A percentile compares a stretch with the other conserved stretches of the same genome.
phyloP scores from a whole-genome alignment of 2,329 filamentous ascomycete species.

The Trichoderma semiorbis region DNA sequence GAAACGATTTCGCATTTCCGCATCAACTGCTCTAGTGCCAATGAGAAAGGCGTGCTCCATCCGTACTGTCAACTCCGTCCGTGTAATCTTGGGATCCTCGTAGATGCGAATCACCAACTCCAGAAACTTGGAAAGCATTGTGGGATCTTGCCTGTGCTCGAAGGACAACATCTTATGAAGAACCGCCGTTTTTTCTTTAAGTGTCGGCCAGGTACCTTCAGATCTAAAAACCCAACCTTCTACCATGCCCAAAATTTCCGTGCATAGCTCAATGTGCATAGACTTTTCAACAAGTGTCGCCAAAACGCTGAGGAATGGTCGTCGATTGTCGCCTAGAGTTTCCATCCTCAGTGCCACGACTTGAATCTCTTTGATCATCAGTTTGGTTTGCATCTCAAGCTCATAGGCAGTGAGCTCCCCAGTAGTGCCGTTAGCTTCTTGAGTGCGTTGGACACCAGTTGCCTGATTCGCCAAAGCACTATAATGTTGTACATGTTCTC shows the following conservation, averaged over 20 bases:
- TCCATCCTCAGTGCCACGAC: conserved; percentile 91
- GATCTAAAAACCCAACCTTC: conserved; percentile 95
- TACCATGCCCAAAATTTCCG: conserved; percentile 90
- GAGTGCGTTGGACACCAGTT: conserved; percentile 42
- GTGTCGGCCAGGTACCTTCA: conserved; percentile 89
- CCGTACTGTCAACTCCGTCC: conserved; percentile 91
- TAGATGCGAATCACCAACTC: conserved; percentile 97
- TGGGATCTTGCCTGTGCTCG: conserved; percentile 77
- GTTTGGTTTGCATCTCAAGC: conserved; percentile 78
- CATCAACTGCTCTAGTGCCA: conserved; percentile 85
- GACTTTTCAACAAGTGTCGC: conserved; percentile 96
- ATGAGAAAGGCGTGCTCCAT: conserved; percentile 99
- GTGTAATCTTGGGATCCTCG: conserved; percentile 91
- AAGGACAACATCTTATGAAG: conserved; percentile 99
- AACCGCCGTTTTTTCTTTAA: conserved; percentile 98
- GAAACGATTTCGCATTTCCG: conserved; percentile 95
- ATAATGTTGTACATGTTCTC: conserved; percentile 85
- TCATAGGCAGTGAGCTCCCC: conserved; percentile 69
- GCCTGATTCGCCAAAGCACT: conserved; percentile 53
- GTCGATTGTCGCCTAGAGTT: conserved; percentile 80
- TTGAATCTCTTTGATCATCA: conserved; percentile 95
- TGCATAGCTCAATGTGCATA: conserved; percentile 78
- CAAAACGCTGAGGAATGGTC: conserved; percentile 91
- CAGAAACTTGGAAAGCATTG: conserved; percentile 86
- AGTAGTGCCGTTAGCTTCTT: conserved; percentile 52